Conservation (phyloP, 768 basidiomycete genomes). For the Mrakia blollopis region DNA sequence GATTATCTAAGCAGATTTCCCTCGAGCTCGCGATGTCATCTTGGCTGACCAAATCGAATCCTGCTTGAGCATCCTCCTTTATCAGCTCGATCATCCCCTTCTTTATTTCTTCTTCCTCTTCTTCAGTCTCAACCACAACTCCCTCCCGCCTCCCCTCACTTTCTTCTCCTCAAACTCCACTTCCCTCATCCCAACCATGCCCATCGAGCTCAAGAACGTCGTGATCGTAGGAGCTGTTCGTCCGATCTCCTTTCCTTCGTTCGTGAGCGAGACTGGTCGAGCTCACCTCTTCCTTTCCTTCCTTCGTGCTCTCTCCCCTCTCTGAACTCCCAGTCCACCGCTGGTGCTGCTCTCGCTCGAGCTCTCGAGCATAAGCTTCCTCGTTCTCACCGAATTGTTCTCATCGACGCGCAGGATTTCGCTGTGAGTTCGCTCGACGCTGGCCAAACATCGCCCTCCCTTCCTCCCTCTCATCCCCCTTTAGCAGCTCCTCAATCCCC, state of each 20-base stretch:
- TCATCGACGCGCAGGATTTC: slow-evolving; percentile 20
- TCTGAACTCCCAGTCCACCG: not conserved
- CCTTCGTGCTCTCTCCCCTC: not conserved
- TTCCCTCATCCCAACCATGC: not conserved
- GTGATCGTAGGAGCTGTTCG: slow-evolving; percentile 21
- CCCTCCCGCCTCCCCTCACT: no score
- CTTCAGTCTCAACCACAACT: no score
- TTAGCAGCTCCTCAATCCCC: not conserved
- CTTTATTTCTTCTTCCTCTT: no score
- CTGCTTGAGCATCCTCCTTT: no score
- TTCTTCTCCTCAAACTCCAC: no score
- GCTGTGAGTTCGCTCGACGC: not conserved
- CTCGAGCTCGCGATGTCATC: no score
- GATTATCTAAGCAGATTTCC: no score
- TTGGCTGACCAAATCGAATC: no score
- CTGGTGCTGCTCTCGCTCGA: slow-evolving; percentile 14
- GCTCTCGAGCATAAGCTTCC: slow-evolving; percentile 26
- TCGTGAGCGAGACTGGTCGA: not conserved
- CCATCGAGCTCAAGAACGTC: slow-evolving; percentile 20
- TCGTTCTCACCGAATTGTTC: slow-evolving; percentile 18
- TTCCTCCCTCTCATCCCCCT: not conserved
- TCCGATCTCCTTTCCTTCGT: not conserved
- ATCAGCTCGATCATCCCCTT: no score
- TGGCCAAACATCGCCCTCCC: no score
- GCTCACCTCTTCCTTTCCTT: not conserved